phyloP scores from a whole-genome alignment of 768 basidiomycete genomes.

The Suillus weaverae region DNA sequence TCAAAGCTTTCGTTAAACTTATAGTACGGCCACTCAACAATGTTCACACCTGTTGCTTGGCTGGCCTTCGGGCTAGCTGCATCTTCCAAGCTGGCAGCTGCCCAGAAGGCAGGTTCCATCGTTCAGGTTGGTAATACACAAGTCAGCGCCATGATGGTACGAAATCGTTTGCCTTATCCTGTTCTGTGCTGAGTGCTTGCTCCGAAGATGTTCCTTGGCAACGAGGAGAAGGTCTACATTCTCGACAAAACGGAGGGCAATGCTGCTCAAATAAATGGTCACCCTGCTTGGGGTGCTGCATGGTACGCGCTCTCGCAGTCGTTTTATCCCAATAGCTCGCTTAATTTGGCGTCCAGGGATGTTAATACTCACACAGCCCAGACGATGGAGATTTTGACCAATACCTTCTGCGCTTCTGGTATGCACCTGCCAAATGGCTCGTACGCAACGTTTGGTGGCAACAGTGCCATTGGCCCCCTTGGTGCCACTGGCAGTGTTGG shows the following conservation, averaged over 20 bases:
- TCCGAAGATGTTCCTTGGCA: conserved; percentile 68
- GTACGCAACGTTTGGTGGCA: conserved; percentile 74
- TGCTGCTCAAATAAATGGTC: conserved; percentile 58
- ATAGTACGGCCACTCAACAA: conserved; percentile 14
- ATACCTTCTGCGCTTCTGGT: conserved; percentile 81
- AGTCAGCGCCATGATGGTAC: conserved; percentile 57
- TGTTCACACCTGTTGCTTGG: conserved; percentile 37
- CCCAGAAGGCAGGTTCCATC: conserved; percentile 20
- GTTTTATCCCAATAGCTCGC: conserved; percentile 11
- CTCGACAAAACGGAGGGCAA: conserved; percentile 91
- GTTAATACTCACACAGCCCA: conserved; percentile 54
- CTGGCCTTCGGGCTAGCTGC: conserved; percentile 47
- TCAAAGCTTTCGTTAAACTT: background rate
- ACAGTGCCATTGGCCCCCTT: conserved; percentile 67
- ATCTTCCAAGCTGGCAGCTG: conserved; percentile 21
- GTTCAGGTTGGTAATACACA: conserved; percentile 33
- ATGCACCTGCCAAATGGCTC: conserved; percentile 82
- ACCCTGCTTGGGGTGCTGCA: conserved; percentile 73
- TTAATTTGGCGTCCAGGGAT: conserved; percentile 48
- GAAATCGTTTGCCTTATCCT: conserved; percentile 13
- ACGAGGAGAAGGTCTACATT: conserved; percentile 79
- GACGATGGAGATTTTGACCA: conserved; percentile 72
- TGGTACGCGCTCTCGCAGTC: conserved; percentile 42
- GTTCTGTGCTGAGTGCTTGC: background rate
- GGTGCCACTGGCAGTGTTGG: conserved; percentile 54